phyloP scores from a whole-genome alignment of 768 basidiomycete species.

The Termitomyces sp. region DNA sequence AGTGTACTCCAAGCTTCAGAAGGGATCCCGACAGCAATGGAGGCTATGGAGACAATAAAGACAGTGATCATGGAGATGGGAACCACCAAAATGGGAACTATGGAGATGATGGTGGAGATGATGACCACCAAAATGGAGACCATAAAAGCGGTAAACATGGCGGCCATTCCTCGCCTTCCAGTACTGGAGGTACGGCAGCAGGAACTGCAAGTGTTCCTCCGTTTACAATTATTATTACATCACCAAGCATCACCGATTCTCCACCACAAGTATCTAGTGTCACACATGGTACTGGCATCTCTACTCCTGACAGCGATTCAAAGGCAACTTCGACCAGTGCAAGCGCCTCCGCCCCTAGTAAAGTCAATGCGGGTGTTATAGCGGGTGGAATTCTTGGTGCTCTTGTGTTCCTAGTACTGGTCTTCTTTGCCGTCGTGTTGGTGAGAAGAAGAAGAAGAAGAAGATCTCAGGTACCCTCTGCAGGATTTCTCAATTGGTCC shows the following conservation, averaged over 20 bases:
- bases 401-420: conserved; percentile 33
- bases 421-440: conserved; percentile 29
- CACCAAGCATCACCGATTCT: too few relatives aligned
- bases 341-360: conserved; percentile 9
- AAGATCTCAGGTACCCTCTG: conserved; percentile 49
- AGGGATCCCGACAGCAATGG: too few relatives aligned
- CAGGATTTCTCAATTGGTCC: conserved; percentile 43
- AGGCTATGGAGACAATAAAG: too few relatives aligned
- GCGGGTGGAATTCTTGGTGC: conserved; percentile 54
- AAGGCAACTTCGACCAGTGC: neutral
- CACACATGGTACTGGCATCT: neutral
- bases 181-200: neutral
- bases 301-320: neutral
- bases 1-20: neutral
- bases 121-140: too few relatives aligned
- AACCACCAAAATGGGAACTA: too few relatives aligned
- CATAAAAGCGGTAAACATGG: too few relatives aligned
- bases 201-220: neutral
- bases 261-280: too few relatives aligned
- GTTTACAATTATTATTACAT: too few relatives aligned
- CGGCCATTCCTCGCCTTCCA: neutral
- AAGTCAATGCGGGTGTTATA: conserved; percentile 39
- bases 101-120: too few relatives aligned
- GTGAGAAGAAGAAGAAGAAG: conserved; percentile 39
- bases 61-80: too few relatives aligned